These are phyloP conservation scores for Cutaneotrichosporon arboriforme DNA, from an alignment of 1,284 basidiomycete genomes.

Conservation along the genomic window DNA sequence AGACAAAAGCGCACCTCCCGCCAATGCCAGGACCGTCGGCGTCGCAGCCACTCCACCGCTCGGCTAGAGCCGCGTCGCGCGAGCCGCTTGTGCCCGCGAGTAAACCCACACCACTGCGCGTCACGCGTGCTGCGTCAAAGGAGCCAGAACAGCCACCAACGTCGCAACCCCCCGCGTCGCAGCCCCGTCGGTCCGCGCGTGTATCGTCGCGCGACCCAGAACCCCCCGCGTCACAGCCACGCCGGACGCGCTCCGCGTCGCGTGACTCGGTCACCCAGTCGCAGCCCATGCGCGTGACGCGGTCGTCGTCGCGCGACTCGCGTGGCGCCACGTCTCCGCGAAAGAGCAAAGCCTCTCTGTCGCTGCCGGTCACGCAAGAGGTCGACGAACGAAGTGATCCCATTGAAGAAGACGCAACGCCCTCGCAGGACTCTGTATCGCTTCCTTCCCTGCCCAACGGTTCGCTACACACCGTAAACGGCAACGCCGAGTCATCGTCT, in stretches of 20 bases:
- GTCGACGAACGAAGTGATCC: too few relatives aligned
- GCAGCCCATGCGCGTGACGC: conserved; percentile 1
- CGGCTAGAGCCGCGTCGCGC: not conserved
- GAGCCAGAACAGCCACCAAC: not conserved
- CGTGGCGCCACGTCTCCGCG: not conserved
- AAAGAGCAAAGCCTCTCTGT: not conserved
- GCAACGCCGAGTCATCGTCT: not conserved
- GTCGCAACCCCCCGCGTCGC: not conserved
- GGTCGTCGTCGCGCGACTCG: conserved; percentile 3
- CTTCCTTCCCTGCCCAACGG: not conserved
- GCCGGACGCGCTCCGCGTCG: too few relatives aligned
- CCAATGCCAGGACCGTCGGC: not conserved
- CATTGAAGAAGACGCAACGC: too few relatives aligned
- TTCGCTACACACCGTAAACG: not conserved
- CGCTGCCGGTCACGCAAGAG: not conserved
- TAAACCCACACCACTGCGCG: not conserved
- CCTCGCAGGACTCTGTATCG: too few relatives aligned
- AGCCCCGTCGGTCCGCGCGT: not conserved
- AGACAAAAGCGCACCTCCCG: not conserved
- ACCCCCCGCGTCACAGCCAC: too few relatives aligned
- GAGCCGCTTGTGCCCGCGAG: not conserved
- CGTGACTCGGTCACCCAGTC: conserved; percentile 4
- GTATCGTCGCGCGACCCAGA: conserved; percentile 3
- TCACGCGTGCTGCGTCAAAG: too few relatives aligned
- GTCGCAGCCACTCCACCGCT: not conserved